Percentiles rank a stretch among this genome's conserved stretches.
These are phyloP conservation scores for Solanum chmielewskii DNA, from an alignment of 257 asterid species.

Conservation along the genomic window DNA sequence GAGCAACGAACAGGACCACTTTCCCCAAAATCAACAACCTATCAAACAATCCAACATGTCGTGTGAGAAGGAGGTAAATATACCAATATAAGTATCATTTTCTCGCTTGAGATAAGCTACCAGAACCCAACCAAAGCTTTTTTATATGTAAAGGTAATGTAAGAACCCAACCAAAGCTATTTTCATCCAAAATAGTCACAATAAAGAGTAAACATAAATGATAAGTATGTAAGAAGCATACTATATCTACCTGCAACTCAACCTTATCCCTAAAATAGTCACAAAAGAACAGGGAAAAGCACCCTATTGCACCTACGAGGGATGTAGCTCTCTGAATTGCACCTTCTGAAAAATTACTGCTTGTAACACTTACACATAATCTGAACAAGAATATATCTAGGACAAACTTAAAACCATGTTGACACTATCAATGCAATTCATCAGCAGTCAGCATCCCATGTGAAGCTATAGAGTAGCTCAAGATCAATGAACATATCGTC, in stretches of 20 bases:
- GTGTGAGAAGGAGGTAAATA: background rate
- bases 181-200: background rate
- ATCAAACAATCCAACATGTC: background rate
- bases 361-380: background rate
- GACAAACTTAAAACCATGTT: background rate
- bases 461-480: background rate
- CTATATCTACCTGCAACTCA: background rate
- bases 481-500: background rate
- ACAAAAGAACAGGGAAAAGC: background rate
- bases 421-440: background rate
- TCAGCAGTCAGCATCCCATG: background rate
- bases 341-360: background rate
- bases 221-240: background rate
- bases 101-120: background rate
- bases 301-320: background rate
- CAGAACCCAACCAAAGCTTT: background rate
- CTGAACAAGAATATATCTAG: background rate
- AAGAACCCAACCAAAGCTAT: background rate
- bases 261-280: background rate
- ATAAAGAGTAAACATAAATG: background rate
- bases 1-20: conserved; percentile 97
- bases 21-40: conserved; percentile 97
- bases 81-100: background rate
- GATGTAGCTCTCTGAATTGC: background rate
- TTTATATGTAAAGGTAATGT: background rate